These are phyloP conservation scores for Rhodamnia rubescens DNA, from an alignment of 345 rosid species.

Conservation along the genomic window DNA sequence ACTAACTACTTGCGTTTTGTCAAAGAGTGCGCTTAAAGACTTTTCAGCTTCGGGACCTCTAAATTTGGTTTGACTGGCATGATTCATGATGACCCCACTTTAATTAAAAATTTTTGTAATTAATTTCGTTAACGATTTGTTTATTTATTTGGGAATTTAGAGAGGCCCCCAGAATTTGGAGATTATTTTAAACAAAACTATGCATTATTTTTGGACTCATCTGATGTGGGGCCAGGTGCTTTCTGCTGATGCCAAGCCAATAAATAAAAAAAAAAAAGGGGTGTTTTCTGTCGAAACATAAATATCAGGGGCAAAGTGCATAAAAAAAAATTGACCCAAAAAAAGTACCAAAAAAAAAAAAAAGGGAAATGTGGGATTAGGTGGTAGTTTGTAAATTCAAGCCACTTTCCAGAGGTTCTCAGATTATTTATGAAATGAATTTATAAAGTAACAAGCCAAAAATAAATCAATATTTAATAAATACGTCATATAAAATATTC, in stretches of 20 bases:
- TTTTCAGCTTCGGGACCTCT: background rate
- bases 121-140: background rate
- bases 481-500: background rate
- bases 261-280: fast-evolving
- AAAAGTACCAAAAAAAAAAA: background rate
- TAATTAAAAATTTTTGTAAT: background rate
- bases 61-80: background rate
- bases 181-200: background rate
- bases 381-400: background rate
- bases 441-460: background rate
- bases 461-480: background rate
- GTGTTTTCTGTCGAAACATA: background rate
- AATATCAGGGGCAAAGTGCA: background rate
- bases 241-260: background rate
- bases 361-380: background rate
- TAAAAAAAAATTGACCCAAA: no score
- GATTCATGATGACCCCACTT: background rate
- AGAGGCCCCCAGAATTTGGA: background rate
- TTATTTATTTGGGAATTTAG: background rate
- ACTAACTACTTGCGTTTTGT: background rate
- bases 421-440: background rate
- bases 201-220: background rate
- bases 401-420: no score
- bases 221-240: background rate
- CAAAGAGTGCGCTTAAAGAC: background rate